Evolutionary conservation across 164 flowering plant species (phyloP).

Genomic region (Magnolia kwangsiensis): DNA sequence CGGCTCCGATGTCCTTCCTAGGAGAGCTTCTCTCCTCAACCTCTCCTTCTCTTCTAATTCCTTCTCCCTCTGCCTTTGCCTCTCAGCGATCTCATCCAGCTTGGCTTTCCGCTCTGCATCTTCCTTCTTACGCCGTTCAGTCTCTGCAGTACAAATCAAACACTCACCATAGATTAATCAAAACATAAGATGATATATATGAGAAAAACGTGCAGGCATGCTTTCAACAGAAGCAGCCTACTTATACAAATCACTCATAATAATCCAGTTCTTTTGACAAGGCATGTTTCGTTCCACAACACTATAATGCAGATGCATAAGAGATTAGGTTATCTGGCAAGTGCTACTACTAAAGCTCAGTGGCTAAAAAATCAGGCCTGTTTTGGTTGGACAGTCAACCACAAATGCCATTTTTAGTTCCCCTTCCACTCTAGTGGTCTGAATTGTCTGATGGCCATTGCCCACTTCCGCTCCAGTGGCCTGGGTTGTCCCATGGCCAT

Average conservation of each 20-base stretch:
- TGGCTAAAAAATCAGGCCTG: too few species aligned
- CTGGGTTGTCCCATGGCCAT: too few species aligned
- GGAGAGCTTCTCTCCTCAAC: slow-evolving; percentile 42
- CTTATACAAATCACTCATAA: not conserved
- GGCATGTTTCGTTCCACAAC: too few species aligned
- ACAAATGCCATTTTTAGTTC: too few species aligned
- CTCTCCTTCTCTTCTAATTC: slow-evolving; percentile 75
- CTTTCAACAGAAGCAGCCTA: not conserved
- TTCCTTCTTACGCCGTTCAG: slow-evolving; percentile 66
- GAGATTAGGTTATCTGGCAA: too few species aligned
- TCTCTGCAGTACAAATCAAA: slow-evolving; percentile 44
- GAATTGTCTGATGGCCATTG: too few species aligned
- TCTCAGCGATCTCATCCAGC: slow-evolving; percentile 80
- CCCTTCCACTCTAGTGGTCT: too few species aligned
- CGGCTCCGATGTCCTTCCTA: slow-evolving; percentile 39
- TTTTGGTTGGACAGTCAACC: too few species aligned
- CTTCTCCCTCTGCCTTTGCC: slow-evolving; percentile 72
- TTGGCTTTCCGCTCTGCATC: slow-evolving; percentile 73
- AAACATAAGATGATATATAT: not conserved
- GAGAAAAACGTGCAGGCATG: not conserved
- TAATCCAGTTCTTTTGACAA: too few species aligned
- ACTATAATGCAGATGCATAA: too few species aligned
- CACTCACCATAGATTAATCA: not conserved
- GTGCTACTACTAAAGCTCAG: too few species aligned
- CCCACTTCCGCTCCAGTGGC: too few species aligned